A percentile compares a stretch with the other conserved stretches of the same genome.
phyloP scores from a whole-genome alignment of 176 grass and related monocot genomes.

The Phoenix roebelenii region DNA sequence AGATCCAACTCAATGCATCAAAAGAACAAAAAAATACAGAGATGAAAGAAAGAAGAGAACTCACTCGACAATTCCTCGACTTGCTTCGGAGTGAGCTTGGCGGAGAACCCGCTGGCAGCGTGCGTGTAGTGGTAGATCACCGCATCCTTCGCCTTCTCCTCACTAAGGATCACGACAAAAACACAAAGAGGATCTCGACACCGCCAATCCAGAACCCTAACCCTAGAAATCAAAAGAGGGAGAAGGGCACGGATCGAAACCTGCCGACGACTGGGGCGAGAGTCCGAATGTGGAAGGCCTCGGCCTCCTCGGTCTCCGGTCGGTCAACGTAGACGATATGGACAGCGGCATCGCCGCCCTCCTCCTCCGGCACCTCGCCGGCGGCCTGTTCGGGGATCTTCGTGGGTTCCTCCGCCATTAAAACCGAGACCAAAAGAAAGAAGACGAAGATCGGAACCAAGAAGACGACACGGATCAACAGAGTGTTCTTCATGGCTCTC shows the following conservation, averaged over 20 bases:
- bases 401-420: too few relatives aligned
- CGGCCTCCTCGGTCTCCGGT: neutral
- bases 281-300: constrained; percentile 17
- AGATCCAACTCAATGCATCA: neutral
- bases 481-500: too few relatives aligned
- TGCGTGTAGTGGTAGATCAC: constrained; percentile 69
- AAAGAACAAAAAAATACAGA: neutral
- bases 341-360: too few relatives aligned
- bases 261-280: constrained; percentile 25
- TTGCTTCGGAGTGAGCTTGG: constrained; percentile 60
- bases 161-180: constrained; percentile 13
- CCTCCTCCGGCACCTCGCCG: too few relatives aligned
- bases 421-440: too few relatives aligned
- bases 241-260: constrained; percentile 5
- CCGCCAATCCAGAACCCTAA: neutral
- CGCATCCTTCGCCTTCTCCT: constrained; percentile 48
- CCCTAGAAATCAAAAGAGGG: constrained; percentile 1
- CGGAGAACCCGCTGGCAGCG: constrained; percentile 66
- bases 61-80: constrained; percentile 57
- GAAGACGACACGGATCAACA: too few relatives aligned
- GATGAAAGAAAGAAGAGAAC: constrained; percentile 10
- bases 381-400: too few relatives aligned
- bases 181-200: neutral
- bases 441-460: too few relatives aligned
- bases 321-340: neutral